A percentile compares a stretch with the other conserved stretches of the same genome.
Conservation (phyloP, 805 yeast genomes). For the Wickerhamiella vanderwaltii region DNA sequence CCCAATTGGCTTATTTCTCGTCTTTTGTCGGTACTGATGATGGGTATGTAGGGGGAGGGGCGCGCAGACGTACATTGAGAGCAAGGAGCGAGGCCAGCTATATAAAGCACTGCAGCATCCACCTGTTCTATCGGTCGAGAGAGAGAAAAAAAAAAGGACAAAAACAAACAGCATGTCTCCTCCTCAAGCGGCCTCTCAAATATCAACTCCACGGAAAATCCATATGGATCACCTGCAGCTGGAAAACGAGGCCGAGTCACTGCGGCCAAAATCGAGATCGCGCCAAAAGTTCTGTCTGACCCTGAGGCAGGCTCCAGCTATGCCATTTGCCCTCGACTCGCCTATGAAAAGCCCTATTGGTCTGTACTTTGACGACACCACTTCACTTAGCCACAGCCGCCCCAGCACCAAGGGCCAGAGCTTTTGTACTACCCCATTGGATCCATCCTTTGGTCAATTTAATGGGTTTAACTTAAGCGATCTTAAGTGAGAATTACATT, state of each 20-base stretch:
- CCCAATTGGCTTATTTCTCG: too few species aligned
- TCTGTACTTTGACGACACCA: not conserved
- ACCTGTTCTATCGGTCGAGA: too few species aligned
- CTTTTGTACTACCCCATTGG: not conserved
- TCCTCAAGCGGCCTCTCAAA: too few species aligned
- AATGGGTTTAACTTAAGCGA: not conserved
- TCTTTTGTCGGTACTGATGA: too few species aligned
- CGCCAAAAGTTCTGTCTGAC: not conserved
- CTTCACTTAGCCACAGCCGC: not conserved
- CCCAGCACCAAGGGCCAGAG: slow-evolving; percentile 2
- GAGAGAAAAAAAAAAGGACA: too few species aligned
- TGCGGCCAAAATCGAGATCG: not conserved
- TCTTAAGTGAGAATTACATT: not conserved
- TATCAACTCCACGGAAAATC: too few species aligned
- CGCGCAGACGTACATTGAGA: too few species aligned
- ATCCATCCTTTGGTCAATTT: not conserved
- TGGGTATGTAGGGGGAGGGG: too few species aligned
- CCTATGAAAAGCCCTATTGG: slow-evolving; percentile 1
- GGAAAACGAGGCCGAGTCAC: not conserved
- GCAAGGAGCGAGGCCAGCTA: too few species aligned
- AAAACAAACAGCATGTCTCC: too few species aligned
- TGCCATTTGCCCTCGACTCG: not conserved
- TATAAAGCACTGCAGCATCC: too few species aligned
- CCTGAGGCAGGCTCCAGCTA: not conserved
- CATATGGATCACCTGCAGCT: not conserved